Evolutionary conservation across 2,329 filamentous ascomycete species (phyloP).

Genomic region (Colletotrichum falcatum): DNA sequence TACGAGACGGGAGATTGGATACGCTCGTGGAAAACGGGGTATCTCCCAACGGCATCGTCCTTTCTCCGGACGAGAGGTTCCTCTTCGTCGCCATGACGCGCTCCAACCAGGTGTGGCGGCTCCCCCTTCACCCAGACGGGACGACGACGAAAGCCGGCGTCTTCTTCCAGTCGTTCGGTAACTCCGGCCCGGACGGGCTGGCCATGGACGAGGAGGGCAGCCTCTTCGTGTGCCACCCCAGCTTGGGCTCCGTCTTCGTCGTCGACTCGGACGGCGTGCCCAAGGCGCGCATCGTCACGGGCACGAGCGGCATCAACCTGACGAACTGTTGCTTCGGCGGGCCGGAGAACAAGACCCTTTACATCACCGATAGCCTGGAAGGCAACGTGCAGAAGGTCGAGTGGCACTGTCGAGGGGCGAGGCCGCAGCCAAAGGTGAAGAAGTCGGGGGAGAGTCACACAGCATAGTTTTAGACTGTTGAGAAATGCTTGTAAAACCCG

Average conservation of each 20-base stretch:
- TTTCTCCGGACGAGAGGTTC: conserved; percentile 54
- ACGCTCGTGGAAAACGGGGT: conserved; percentile 52
- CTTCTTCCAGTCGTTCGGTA: conserved; percentile 56
- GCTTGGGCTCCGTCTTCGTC: conserved; percentile 52
- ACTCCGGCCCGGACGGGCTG: conserved; percentile 54
- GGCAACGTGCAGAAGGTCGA: conserved; percentile 51
- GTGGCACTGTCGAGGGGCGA: conserved; percentile 49
- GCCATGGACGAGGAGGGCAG: conserved; percentile 54
- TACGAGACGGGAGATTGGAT: conserved; percentile 51
- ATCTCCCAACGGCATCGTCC: conserved; percentile 54
- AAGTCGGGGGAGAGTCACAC: no score
- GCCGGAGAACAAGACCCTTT: conserved; percentile 51
- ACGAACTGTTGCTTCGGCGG: conserved; percentile 58
- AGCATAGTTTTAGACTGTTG: not conserved
- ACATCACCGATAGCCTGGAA: conserved; percentile 55
- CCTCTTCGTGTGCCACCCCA: conserved; percentile 52
- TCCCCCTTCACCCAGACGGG: conserved; percentile 54
- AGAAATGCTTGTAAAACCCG: not conserved
- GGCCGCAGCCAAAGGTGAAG: conserved; percentile 3
- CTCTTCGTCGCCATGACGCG: conserved; percentile 56
- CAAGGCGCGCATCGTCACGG: conserved; percentile 52
- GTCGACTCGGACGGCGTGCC: conserved; percentile 52
- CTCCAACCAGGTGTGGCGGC: conserved; percentile 55
- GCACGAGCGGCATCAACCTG: conserved; percentile 49
- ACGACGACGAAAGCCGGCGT: conserved; percentile 53